Percentiles rank a stretch among this genome's conserved stretches.
Evolutionary conservation across 2,329 filamentous ascomycete genomes (phyloP).

Genomic region (Aspergillus ibericus): DNA sequence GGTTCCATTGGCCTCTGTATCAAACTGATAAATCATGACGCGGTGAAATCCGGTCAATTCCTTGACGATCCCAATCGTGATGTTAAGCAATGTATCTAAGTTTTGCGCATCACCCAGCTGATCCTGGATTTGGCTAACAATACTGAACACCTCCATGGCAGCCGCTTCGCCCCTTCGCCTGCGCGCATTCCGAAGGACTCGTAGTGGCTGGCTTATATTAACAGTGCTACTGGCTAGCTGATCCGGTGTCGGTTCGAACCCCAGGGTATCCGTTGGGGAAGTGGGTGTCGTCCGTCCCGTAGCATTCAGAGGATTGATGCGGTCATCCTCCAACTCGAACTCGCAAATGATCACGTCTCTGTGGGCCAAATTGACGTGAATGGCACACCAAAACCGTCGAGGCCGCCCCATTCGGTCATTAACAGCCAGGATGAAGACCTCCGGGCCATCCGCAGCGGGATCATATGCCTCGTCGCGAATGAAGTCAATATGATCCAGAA

Average conservation of each 20-base stretch:
- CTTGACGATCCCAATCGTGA: constrained; percentile 81
- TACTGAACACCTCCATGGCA: constrained; percentile 90
- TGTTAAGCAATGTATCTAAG: constrained; percentile 73
- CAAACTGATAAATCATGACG: constrained; percentile 92
- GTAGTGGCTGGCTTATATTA: constrained; percentile 72
- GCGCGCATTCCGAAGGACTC: constrained; percentile 71
- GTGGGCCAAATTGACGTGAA: constrained; percentile 71
- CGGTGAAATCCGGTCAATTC: constrained; percentile 88
- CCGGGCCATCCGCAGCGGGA: constrained; percentile 72
- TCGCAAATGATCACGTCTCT: constrained; percentile 78
- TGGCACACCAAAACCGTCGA: constrained; percentile 81
- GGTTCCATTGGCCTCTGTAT: constrained; percentile 75
- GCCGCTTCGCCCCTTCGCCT: constrained; percentile 76
- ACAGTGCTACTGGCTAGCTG: constrained; percentile 75
- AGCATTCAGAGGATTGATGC: constrained; percentile 48
- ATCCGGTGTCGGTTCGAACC: constrained; percentile 69
- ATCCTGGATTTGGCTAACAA: constrained; percentile 88
- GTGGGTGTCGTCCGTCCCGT: constrained; percentile 20
- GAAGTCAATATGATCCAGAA: constrained; percentile 85
- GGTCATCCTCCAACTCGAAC: constrained; percentile 83
- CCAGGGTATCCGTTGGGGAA: constrained; percentile 59
- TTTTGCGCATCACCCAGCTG: constrained; percentile 66
- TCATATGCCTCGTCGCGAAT: constrained; percentile 80
- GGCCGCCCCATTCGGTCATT: constrained; percentile 56
- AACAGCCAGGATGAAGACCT: constrained; percentile 79